phyloP scores from a whole-genome alignment of 768 basidiomycete genomes.

The Leccinum imitatum region DNA sequence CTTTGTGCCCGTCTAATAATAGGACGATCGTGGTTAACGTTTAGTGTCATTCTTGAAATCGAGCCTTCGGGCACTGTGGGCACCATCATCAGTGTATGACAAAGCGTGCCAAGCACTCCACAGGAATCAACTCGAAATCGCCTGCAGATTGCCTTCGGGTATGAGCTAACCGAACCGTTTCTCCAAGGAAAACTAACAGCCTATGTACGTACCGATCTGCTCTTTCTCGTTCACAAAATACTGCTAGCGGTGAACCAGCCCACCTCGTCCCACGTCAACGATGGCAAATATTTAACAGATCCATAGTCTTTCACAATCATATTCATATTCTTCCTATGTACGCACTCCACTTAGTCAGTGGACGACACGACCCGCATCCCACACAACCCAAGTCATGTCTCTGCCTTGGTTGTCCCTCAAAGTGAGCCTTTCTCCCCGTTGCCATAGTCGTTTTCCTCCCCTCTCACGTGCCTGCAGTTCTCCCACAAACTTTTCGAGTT shows the following conservation, averaged over 20 bases:
- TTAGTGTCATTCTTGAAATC: not conserved
- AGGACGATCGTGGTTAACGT: not conserved
- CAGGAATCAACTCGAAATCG: not conserved
- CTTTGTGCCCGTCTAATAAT: not conserved
- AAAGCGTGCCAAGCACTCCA: not conserved
- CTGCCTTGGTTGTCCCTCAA: not conserved
- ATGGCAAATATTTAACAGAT: not conserved
- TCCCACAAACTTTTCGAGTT: conserved; percentile 4
- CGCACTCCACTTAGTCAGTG: not conserved
- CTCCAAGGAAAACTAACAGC: not conserved
- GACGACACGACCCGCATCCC: conserved; percentile 14
- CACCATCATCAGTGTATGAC: not conserved
- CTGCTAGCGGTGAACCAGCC: not conserved
- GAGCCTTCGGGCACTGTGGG: not conserved
- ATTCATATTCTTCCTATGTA: not conserved
- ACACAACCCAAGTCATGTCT: conserved; percentile 16
- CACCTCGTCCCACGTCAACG: not conserved
- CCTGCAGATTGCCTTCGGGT: not conserved
- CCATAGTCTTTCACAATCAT: not conserved
- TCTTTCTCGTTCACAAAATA: not conserved
- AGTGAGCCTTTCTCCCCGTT: conserved; percentile 7
- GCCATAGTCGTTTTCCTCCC: conserved; percentile 7
- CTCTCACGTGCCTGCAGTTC: not conserved
- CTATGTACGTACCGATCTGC: not conserved
- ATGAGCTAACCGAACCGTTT: not conserved